Evolutionary conservation across 345 rosid species (phyloP), one percentile per base, ranked within the genome.

Genomic region (Eucalyptus lansdowneana): DNA sequence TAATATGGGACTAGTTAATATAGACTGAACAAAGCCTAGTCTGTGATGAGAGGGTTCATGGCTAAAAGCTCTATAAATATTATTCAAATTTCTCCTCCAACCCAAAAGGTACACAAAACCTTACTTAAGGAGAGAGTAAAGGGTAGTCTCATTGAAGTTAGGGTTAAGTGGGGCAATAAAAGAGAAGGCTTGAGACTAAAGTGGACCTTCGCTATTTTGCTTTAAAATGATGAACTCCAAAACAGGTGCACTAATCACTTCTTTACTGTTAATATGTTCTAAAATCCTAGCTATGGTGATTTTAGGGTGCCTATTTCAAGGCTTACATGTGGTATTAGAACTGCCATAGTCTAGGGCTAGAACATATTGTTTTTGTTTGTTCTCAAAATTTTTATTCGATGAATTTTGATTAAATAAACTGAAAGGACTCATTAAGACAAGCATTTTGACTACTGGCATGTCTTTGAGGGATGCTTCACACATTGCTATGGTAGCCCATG

Each of bases 21-120:
- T 67, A 6, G 11, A 3, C 37, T 31, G 0, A n/a, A 5, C 5
- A n/a, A 65, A 31, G 21, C 11, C 19, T 31, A 15, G 6, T 34
- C 3, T 15, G 0, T 22, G 29, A 56, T 0, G 0, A 56, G 29
- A 56, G 62, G 29, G 29, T 56, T 56, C 6, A 25, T 67, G 40
- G 21, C 3, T n/a, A 0, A 67, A n/a, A 67, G 19, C 40, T 67
- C 2, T 67, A 31, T 67, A 14, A n/a, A 67, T 31, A 67, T 2
- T 67, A 17, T 1, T 31, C 40, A 67, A 67, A 34, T 8, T 2
- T 67, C 21, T 15, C 80, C 11, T 67, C 11, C 17, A 15, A 4
- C 11, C 11, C 19, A 12, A n/a, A 65, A 14, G 14, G 2, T 16
- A n/a, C 37, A 65, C 34, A 65, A 14, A n/a, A 65, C 76, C 37